Base-by-base conservation (phyloP, 2,329 filamentous ascomycete genomes). In the Fusarium caatingaense region DNA sequence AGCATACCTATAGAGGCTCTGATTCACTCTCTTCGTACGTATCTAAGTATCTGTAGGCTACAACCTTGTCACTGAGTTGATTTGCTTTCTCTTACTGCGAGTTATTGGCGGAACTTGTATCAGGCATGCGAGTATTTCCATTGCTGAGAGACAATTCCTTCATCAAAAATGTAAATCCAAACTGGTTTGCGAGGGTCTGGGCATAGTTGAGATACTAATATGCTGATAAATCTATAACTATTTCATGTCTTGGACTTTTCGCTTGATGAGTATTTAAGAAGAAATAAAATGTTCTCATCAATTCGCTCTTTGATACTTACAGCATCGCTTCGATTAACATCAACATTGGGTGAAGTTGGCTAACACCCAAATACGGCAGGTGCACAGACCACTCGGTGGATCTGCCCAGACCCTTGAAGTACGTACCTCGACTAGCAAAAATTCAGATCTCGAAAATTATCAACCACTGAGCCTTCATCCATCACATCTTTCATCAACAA, bases 371-470 rank as follows among this genome's bases (percentile, higher is more conserved):
- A 60, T 46, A 34, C 37, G 61, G 48, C 9, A 66, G 37, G 48
- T 49, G 63, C 63, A 66, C 64, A 44, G 53, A 16, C 32, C 65
- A 55, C 1, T 7, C 2, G n/a, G 13, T 40, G 55, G 63, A 50
- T 67, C 56, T 44, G 18, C 25, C 41, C 28, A 53, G 45, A 41
- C 45, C 48, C 11, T n/a, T 5, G 28, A 28, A 40, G 53, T 68
- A 68, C 65, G 65, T 68, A 68, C 59, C 59, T 51, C 27, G 11
- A 23, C 18, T 3, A 48, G 44, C 51, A 68, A 68, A 67, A 68
- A 56, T 55, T 68, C 64, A 67, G 28, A 63, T 56, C 44, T 23
- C 11, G 30, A 68, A 68, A 64, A 60, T 64, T 68, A 41, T 64
- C 53, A 56, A 64, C 18, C 23, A 25, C n/a, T 56, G 50, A 32